A percentile compares a stretch with the other conserved stretches of the same genome.
These are phyloP conservation scores for Oryza meyeriana DNA, from an alignment of 176 grass and related monocot species.

Conservation along the genomic window DNA sequence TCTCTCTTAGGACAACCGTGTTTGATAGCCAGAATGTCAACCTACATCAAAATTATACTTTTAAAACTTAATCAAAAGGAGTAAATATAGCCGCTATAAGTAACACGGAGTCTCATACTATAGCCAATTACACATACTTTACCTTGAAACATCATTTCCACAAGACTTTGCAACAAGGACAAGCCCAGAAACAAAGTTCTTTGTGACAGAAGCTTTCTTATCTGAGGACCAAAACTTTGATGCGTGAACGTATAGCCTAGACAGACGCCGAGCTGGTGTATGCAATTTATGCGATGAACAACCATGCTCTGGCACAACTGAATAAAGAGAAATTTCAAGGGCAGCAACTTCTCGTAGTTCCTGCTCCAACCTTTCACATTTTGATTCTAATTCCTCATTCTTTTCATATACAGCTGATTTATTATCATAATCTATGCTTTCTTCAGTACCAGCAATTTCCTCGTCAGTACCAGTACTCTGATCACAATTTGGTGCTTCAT, in stretches of 20 bases:
- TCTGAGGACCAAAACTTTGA: conserved; percentile 66
- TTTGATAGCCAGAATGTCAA: conserved; percentile 98
- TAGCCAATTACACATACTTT: neutral
- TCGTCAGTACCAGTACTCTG: conserved; percentile 80
- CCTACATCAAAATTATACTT: conserved; percentile 47
- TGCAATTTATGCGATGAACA: conserved; percentile 89
- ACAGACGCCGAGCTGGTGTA: conserved; percentile 76
- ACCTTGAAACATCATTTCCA: conserved; percentile 89
- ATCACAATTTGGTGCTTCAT: conserved; percentile 81
- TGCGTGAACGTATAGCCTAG: conserved; percentile 79
- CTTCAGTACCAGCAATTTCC: conserved; percentile 68
- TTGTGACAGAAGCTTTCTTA: conserved; percentile 66
- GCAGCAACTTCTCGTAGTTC: conserved; percentile 87
- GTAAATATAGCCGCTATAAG: neutral
- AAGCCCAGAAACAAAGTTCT: conserved; percentile 68
- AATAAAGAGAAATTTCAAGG: conserved; percentile 77
- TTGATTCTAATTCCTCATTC: conserved; percentile 49
- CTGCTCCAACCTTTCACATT: conserved; percentile 62
- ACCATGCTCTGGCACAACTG: conserved; percentile 70
- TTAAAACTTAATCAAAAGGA: conserved; percentile 27
- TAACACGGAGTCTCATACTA: neutral
- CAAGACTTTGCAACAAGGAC: conserved; percentile 80
- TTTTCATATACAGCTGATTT: conserved; percentile 49
- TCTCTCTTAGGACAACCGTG: conserved; percentile 77
- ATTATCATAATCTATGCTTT: conserved; percentile 44